A percentile compares a stretch with the other conserved stretches of the same genome.
phyloP scores from a whole-genome alignment of 345 rosid genomes.

The Pelargonium nanum region DNA sequence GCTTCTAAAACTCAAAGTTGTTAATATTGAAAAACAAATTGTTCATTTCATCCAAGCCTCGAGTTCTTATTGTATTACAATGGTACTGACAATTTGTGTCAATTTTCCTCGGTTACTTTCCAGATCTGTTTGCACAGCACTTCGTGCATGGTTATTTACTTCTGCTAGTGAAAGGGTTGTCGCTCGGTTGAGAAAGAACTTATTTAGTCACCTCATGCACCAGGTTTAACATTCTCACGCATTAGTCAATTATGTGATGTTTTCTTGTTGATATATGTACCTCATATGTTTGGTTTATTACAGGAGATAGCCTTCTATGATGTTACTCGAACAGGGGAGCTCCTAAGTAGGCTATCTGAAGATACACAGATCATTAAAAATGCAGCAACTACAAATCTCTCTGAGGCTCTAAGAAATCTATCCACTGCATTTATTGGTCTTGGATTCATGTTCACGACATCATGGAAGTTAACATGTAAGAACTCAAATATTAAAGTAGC shows the following conservation, averaged over 20 bases:
- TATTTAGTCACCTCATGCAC: conserved; percentile 33
- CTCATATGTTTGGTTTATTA: too few relatives aligned
- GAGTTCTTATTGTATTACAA: not conserved
- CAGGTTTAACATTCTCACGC: too few relatives aligned
- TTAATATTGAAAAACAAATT: too few relatives aligned
- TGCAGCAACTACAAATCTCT: conserved; percentile 45
- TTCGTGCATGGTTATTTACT: conserved; percentile 39
- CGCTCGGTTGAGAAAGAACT: conserved; percentile 37
- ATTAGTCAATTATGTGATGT: too few relatives aligned
- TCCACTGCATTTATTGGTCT: conserved; percentile 33
- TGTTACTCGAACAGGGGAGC: conserved; percentile 41
- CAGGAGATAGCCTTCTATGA: conserved; percentile 48
- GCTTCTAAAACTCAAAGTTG: too few relatives aligned
- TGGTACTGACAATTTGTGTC: too few relatives aligned
- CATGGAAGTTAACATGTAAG: conserved; percentile 42
- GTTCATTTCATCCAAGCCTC: too few relatives aligned
- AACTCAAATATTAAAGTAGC: too few relatives aligned
- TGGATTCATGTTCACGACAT: conserved; percentile 34
- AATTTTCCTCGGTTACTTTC: not conserved
- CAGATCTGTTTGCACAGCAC: conserved; percentile 37
- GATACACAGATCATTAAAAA: conserved; percentile 46
- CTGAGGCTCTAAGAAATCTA: conserved; percentile 36
- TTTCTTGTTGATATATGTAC: too few relatives aligned
- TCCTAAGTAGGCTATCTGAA: conserved; percentile 41
- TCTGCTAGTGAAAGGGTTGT: conserved; percentile 45